Evolutionary conservation across 2,329 filamentous ascomycete species (phyloP).

Genomic region (Cytospora schulzeri): DNA sequence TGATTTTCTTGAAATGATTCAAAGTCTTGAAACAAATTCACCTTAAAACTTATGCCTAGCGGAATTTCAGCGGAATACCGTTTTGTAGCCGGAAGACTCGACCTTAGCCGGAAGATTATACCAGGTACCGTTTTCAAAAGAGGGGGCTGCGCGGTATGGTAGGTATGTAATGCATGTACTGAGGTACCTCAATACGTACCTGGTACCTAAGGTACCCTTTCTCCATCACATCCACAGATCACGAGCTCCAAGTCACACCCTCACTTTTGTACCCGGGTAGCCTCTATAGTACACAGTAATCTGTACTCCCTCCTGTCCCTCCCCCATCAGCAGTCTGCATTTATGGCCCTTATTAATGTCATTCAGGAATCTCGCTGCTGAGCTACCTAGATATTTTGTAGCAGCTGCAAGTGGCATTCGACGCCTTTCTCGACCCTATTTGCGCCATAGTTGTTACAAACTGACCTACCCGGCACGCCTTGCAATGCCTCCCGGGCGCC

Average conservation of each 20-base stretch:
- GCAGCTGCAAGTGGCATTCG: slow-evolving; percentile 1
- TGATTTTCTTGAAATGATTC: too few relatives aligned
- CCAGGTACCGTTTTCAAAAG: too few relatives aligned
- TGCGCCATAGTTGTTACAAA: background rate
- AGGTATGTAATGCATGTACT: background rate
- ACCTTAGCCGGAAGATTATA: too few relatives aligned
- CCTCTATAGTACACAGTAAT: background rate
- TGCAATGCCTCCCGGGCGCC: background rate
- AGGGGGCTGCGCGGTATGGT: too few relatives aligned
- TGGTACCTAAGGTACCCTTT: background rate
- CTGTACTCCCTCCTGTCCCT: too few relatives aligned
- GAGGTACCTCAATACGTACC: background rate
- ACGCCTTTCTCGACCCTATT: background rate
- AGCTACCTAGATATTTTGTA: background rate
- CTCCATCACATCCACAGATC: background rate
- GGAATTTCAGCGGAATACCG: too few relatives aligned
- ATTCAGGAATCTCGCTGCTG: background rate
- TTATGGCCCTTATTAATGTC: background rate
- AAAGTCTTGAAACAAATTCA: too few relatives aligned
- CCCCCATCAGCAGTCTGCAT: too few relatives aligned
- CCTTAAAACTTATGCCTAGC: too few relatives aligned
- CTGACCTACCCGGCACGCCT: background rate
- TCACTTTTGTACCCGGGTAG: background rate
- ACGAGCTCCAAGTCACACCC: slow-evolving; percentile 1
- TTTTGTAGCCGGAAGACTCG: too few relatives aligned